phyloP scores from a whole-genome alignment of 164 flowering plant species.

The Platanus orientalis region DNA sequence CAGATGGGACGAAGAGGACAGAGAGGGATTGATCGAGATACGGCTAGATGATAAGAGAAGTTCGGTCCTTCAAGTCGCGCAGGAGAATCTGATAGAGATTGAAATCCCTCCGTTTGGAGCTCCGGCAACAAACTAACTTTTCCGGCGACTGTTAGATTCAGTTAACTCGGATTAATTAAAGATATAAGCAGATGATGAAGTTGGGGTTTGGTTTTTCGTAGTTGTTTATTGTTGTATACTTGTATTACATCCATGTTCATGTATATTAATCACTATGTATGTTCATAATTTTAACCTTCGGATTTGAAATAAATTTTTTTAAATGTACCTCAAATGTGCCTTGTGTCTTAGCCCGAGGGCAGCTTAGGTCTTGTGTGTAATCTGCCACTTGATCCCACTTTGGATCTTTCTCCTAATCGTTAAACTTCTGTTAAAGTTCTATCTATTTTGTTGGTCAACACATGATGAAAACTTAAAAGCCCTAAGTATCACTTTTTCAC shows the following conservation, averaged over 20 bases:
- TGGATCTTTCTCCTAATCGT: no score
- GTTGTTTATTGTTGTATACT: not conserved
- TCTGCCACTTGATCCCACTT: no score
- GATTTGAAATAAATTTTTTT: not conserved
- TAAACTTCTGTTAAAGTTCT: no score
- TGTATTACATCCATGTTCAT: slow-evolving; percentile 9
- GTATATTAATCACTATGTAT: not conserved
- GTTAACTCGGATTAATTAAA: slow-evolving; percentile 7
- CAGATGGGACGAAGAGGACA: slow-evolving; percentile 55
- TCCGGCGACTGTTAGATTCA: slow-evolving; percentile 10
- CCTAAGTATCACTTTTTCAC: no score
- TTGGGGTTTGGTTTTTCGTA: not conserved
- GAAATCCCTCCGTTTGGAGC: slow-evolving; percentile 42
- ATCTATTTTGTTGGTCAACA: no score
- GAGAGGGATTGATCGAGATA: slow-evolving; percentile 59
- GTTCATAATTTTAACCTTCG: no score
- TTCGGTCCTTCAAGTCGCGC: slow-evolving; percentile 33
- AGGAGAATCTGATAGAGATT: slow-evolving; percentile 72
- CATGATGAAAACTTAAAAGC: no score
- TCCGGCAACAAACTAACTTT: no score
- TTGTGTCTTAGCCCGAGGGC: no score
- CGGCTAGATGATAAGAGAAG: slow-evolving; percentile 26
- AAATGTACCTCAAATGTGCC: no score
- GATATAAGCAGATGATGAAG: not conserved
- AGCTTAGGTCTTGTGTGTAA: no score